A percentile compares a stretch with the other conserved stretches of the same genome.
phyloP scores from a whole-genome alignment of 2,329 filamentous ascomycete genomes.

The Boeremia exigua region DNA sequence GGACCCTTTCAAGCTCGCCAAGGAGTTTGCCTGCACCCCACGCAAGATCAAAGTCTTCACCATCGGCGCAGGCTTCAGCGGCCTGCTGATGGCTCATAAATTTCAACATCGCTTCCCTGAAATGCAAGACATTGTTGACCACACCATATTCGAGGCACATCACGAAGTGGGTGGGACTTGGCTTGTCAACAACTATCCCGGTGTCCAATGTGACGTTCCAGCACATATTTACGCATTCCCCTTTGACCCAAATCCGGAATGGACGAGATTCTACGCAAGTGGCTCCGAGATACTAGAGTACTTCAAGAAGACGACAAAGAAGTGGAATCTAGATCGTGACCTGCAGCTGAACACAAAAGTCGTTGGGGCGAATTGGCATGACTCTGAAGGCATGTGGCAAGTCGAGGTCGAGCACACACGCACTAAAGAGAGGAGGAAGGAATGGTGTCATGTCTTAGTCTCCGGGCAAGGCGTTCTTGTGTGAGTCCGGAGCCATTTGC shows the following conservation, averaged over 20 bases:
- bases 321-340: slow-evolving; percentile 47
- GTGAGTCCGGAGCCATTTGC: slow-evolving; percentile 13
- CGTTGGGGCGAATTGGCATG: slow-evolving; percentile 47
- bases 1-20: slow-evolving; percentile 27
- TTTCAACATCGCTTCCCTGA: slow-evolving; percentile 40
- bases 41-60: slow-evolving; percentile 31
- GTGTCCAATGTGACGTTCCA: slow-evolving; percentile 48
- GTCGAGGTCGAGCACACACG: slow-evolving; percentile 37
- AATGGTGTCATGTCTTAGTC: slow-evolving; percentile 26
- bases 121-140: slow-evolving; percentile 31
- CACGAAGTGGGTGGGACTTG: slow-evolving; percentile 47
- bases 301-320: slow-evolving; percentile 45
- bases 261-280: slow-evolving; percentile 48
- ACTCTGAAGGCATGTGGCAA: slow-evolving; percentile 46
- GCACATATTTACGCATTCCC: slow-evolving; percentile 42
- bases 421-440: slow-evolving; percentile 13
- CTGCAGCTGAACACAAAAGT: slow-evolving; percentile 40
- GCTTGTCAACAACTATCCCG: slow-evolving; percentile 45
- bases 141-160: slow-evolving; percentile 36
- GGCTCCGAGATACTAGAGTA: slow-evolving; percentile 51
- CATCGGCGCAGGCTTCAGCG: slow-evolving; percentile 44
- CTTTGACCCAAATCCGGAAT: slow-evolving; percentile 51
- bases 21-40: slow-evolving; percentile 26
- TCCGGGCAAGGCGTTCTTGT: slow-evolving; percentile 32
- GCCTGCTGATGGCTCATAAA: slow-evolving; percentile 44